Percentiles rank a stretch among this genome's conserved stretches.
phyloP scores from a whole-genome alignment of 2,329 filamentous ascomycete species.

The Fusarium hainanense region DNA sequence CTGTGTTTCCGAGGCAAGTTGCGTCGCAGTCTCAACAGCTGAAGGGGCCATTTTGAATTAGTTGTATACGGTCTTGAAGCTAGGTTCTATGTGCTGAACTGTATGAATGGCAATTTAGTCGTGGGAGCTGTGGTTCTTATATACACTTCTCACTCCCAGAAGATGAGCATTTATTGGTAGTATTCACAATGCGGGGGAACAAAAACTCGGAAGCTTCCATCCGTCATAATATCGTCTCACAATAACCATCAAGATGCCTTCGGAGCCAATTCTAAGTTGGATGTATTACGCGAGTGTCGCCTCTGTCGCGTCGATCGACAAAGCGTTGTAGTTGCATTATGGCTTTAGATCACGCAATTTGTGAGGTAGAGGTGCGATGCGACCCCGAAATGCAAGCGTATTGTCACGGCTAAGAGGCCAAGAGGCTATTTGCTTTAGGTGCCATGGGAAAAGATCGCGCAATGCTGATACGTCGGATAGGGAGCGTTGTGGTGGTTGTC shows the following conservation, averaged over 20 bases:
- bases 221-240: constrained; percentile 2
- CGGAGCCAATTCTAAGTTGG: constrained; percentile 4
- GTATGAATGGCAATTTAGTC: not conserved
- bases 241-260: not conserved
- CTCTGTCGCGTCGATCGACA: constrained; percentile 14
- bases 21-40: constrained; percentile 37
- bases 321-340: not conserved
- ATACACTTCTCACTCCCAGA: constrained; percentile 11
- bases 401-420: not conserved
- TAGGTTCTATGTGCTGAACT: no score
- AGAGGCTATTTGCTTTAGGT: not conserved
- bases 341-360: constrained; percentile 41
- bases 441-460: constrained; percentile 32
- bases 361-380: not conserved
- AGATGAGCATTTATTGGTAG: not conserved
- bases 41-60: constrained; percentile 40
- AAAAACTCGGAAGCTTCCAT: constrained; percentile 9
- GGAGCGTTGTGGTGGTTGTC: constrained; percentile 28
- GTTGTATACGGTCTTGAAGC: not conserved
- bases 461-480: constrained; percentile 26
- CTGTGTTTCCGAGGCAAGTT: constrained; percentile 16
- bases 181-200: constrained; percentile 21
- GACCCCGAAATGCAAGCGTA: not conserved
- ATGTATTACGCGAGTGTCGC: constrained; percentile 34
- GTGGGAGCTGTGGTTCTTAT: constrained; percentile 23